Evolutionary conservation across 2,329 filamentous ascomycete genomes (phyloP), one percentile per base, ranked within the genome.

Genomic region (Annulohypoxylon truncatum): DNA sequence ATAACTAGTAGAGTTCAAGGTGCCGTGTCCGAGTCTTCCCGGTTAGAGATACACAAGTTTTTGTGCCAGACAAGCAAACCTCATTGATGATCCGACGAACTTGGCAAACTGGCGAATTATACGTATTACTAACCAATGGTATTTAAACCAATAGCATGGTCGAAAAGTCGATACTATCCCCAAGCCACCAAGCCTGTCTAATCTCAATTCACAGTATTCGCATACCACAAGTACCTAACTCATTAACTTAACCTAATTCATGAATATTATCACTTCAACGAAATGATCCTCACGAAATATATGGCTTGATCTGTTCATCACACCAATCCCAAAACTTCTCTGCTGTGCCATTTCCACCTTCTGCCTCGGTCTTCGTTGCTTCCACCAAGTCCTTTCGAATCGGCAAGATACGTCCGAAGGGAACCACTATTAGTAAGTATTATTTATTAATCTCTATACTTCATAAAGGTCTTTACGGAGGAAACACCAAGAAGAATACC

Each of bases 301-400:
- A 80, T 3, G 68, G 66, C 56, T 76, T 75, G 4, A 79, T 70
- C 57, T 80, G 77, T 52, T 79, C 76, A 55, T 83, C 82, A 26
- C 72, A 76, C 81, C 81, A 84, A 2, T 81, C 78, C 80, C 80
- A 84, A 61, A 84, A 82, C 52, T 76, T 72, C 26, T 73, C 61
- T 1, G 76, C 78, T 28, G 74, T 74, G 0, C 78, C 79, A 15
- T 74, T 78, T 1, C 80, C 79, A 15, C 79, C 79, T 22, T 82
- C 77, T n/a, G 69, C 72, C 28, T 72, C 64, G 0, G 72, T 56
- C 65, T 74, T 76, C 1, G 72, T 72, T 10, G 71, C 76, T 1
- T 71, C 71, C 3, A 71, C 69, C 15, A 81, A 51, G 57, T 81
- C 80, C 15, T 72, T 67, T 12, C 78, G 71, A 10, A 79, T 72